phyloP scores from a whole-genome alignment of 2,329 filamentous ascomycete genomes.

The Periconia digitata region DNA sequence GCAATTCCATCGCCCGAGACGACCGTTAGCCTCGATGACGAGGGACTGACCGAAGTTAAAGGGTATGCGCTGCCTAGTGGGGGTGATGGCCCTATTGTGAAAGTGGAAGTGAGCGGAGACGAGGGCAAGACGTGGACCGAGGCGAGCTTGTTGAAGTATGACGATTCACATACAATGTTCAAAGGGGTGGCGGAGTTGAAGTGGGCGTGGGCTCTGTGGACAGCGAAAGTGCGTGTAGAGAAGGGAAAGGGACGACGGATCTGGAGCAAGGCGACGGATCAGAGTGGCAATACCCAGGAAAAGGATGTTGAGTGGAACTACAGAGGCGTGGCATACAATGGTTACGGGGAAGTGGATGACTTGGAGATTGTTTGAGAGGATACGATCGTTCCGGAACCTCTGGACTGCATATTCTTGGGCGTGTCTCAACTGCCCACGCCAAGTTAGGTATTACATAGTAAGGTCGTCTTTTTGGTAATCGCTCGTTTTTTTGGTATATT shows the following conservation, averaged over 20 bases:
- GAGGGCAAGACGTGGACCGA: conserved; percentile 54
- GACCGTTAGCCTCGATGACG: conserved; percentile 43
- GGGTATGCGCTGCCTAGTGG: conserved; percentile 61
- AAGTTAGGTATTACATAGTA: too few relatives aligned
- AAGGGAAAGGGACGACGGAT: conserved; percentile 48
- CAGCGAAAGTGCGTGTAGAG: conserved; percentile 45
- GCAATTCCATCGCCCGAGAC: conserved; percentile 50
- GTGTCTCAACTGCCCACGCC: too few relatives aligned
- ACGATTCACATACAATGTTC: conserved; percentile 31
- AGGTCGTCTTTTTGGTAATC: too few relatives aligned
- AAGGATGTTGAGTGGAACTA: conserved; percentile 58
- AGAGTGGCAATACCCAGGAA: conserved; percentile 54
- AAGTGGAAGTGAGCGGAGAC: conserved; percentile 57
- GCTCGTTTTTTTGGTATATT: too few relatives aligned
- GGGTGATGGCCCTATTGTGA: conserved; percentile 54
- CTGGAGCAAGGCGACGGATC: conserved; percentile 59
- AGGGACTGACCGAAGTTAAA: conserved; percentile 52
- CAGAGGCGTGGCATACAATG: conserved; percentile 62
- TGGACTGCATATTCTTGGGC: background rate
- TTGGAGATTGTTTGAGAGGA: conserved; percentile 46
- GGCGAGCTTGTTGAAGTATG: conserved; percentile 43
- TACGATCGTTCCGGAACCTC: background rate
- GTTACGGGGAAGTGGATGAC: conserved; percentile 57
- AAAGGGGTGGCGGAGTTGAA: conserved; percentile 40
- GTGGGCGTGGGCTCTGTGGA: conserved; percentile 63